Evolutionary conservation across 306 rosid genomes (phyloP), one percentile per base, ranked within the genome.

Genomic region (Ammopiptanthus mongolicus): DNA sequence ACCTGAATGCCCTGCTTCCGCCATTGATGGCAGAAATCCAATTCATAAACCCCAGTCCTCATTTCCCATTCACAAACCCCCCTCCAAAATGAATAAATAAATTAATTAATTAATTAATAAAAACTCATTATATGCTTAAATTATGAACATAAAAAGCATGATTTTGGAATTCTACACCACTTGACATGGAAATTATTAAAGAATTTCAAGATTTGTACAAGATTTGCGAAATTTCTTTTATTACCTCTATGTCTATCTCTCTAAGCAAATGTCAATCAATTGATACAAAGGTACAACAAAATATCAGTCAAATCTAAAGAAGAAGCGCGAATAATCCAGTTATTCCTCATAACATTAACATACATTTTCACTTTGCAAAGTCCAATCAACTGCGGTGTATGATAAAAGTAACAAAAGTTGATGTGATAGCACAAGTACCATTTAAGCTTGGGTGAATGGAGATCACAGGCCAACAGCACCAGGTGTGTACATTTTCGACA

Each of bases 361-460:
- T 19, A 36, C 47, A 28, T 21, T 58, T 72, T 31, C 18, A 33
- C 61, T n/a, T n/a, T 18, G 5, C 44, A 44, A 33, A 8, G 23
- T 65, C 46, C 5, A 25, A 64, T 15, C 12, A 65, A 21, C 78
- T 29, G 3, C 47, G 15, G 21, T 17, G 10, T 34, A 31, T 0
- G 28, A 39, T 29, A 39, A 22, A 39, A 36, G n/a, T 5, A 66
- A 52, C 22, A 17, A 28, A 65, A 53, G 12, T 65, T 53, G 46
- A 14, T 8, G 23, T 1, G n/a, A 15, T 14, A 75, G 56, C 21
- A 11, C 25, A 46, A 33, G 63, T 80, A 84, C 87, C 87, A 84
- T 84, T 51, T 84, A 23, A 60, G 48, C 73, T 65, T 11, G 44
- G 48, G 41, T 31, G 47, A 73, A 47, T 10, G 37, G 62, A 63